Evolutionary conservation across 441 rosid genomes (phyloP), one percentile per base, ranked within the genome.

Genomic region (Metrosideros polymorpha): DNA sequence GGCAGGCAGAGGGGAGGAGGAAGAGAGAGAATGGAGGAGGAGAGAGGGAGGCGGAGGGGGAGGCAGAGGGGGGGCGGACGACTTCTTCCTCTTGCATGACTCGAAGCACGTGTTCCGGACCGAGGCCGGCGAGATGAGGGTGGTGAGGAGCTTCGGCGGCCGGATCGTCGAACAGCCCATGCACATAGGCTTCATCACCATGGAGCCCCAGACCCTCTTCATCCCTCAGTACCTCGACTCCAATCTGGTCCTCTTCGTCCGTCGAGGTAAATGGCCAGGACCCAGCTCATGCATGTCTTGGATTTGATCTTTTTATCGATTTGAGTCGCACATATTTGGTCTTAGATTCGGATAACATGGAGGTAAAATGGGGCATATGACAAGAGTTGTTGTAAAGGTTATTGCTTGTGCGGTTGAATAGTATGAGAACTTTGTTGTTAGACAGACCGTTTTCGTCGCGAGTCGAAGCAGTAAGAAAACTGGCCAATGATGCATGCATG

Each of bases 151-250:
- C 82, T 82, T 87, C 42, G 90, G 89, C 25, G 93, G 95, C 55
- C 91, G 91, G 85, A 87, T 90, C 15, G 53, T 92, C 9, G 93
- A 92, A 52, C 92, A 90, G 86, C 93, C 93, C 53, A 87, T 94
- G 94, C 94, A 96, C 84, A 92, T 95, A 39, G 98, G 97, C n/a
- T 94, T 96, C 90, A 92, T 97, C 83, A 91, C 94, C 10, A 96
- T 97, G 99, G 98, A 96, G 90, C 98, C 99, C 17, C 87, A 91
- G 53, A 84, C 93, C 61, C 96, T 96, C 84, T 93, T 96, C 91
- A 63, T 96, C 22, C 99, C 98, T 87, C 99, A 94, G 89, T 97
- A 94, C 89, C 92, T 94, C 22, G 98, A 96, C 85, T 93, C 98
- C 53, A 90, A 87, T 87, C 89, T 95, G 87, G 91, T 94, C 89